A percentile compares a stretch with the other conserved stretches of the same genome.
phyloP scores from a whole-genome alignment of 495 filamentous ascomycete species.

The Monascus purpureus region DNA sequence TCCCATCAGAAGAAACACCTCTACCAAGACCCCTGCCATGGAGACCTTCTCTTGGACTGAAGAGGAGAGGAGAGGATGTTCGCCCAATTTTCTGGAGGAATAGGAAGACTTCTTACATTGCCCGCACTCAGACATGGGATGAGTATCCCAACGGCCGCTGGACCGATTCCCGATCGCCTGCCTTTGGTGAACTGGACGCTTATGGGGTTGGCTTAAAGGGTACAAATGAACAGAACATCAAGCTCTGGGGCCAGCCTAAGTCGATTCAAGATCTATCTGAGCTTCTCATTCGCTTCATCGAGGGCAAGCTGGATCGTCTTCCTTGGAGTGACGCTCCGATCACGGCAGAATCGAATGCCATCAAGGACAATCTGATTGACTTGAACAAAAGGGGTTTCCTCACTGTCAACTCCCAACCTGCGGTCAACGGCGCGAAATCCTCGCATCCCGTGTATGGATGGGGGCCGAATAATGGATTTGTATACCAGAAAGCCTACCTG shows the following conservation, averaged over 20 bases:
- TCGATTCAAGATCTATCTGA: slow-evolving; percentile 66
- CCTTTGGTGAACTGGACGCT: slow-evolving; percentile 90
- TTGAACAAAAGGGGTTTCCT: slow-evolving; percentile 79
- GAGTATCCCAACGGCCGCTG: slow-evolving; percentile 98
- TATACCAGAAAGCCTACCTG: slow-evolving; percentile 97
- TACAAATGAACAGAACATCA: slow-evolving; percentile 92
- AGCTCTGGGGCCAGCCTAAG: slow-evolving; percentile 82
- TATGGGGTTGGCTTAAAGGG: slow-evolving; percentile 93
- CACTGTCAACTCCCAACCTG: slow-evolving; percentile 96
- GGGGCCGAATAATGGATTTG: slow-evolving; percentile 89
- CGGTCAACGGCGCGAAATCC: slow-evolving; percentile 85
- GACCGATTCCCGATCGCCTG: slow-evolving; percentile 94
- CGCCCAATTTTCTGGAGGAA: slow-evolving; percentile 99
- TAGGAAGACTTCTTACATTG: slow-evolving; percentile 86
- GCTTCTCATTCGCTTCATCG: slow-evolving; percentile 72
- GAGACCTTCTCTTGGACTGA: slow-evolving; percentile 83
- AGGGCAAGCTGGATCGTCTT: slow-evolving; percentile 63
- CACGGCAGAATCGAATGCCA: slow-evolving; percentile 60
- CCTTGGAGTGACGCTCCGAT: slow-evolving; percentile 93
- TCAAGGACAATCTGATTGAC: slow-evolving; percentile 60
- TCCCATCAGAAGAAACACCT: slow-evolving; percentile 60
- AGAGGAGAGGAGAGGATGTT: slow-evolving; percentile 84
- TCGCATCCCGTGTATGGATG: slow-evolving; percentile 79
- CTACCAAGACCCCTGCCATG: slow-evolving; percentile 80
- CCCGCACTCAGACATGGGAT: slow-evolving; percentile 95